phyloP scores from a whole-genome alignment of 306 rosid species.

The Acacia melanoxylon region DNA sequence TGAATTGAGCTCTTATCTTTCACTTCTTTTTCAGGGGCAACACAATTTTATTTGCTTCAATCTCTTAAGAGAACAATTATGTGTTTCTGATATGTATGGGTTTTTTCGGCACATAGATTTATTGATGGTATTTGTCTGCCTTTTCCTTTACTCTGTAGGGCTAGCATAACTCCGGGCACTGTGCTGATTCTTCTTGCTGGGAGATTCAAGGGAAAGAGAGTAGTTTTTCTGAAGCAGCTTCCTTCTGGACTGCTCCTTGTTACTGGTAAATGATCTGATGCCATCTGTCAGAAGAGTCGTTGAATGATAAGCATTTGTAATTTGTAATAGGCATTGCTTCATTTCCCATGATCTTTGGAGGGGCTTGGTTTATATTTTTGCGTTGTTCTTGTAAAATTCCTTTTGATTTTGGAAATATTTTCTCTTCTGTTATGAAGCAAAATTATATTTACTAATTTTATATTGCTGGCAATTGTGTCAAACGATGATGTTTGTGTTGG shows the following conservation, averaged over 20 bases:
- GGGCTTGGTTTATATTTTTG: not conserved
- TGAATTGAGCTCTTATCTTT: not conserved
- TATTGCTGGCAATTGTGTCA: not conserved
- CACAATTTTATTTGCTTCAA: too few relatives aligned
- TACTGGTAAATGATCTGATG: constrained; percentile 45
- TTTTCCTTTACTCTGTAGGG: constrained; percentile 40
- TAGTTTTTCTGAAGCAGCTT: constrained; percentile 71
- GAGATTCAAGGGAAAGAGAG: constrained; percentile 76
- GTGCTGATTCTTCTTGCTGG: constrained; percentile 73
- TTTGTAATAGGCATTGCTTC: not conserved
- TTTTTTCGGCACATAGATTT: not conserved
- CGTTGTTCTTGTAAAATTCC: not conserved
- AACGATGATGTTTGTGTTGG: not conserved
- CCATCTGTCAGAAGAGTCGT: not conserved
- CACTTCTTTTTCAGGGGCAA: not conserved
- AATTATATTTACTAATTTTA: not conserved
- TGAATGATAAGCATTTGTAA: not conserved
- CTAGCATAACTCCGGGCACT: constrained; percentile 65
- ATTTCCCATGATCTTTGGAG: not conserved
- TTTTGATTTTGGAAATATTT: not conserved
- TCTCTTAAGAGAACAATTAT: not conserved
- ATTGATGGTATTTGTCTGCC: not conserved
- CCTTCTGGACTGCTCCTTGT: constrained; percentile 75
- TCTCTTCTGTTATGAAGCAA: not conserved
- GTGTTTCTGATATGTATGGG: not conserved